Base-by-base conservation (phyloP, 495 filamentous ascomycete genomes). In the Tetracladium marchalianum region DNA sequence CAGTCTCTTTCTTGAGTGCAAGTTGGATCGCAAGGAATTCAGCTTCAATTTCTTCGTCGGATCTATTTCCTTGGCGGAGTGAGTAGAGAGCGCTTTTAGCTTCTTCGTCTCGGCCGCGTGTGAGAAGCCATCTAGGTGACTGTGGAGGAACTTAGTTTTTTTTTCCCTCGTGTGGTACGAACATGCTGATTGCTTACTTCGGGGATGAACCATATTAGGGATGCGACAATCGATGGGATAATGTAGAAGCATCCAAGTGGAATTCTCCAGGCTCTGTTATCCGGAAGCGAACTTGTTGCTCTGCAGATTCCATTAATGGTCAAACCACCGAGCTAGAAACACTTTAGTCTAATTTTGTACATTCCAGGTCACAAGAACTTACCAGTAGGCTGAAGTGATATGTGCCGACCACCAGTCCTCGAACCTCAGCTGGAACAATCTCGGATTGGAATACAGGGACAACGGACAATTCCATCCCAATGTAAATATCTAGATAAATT, bases 221-320 rank as follows among this genome's bases (percentile, higher is more conserved):
- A 39, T 18, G 51, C 34, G 22, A 60, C 50, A n/a, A 58, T 39
- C 9, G 41, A 22, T 0, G 73, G 64, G 42, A 67, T 68, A 9
- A 73, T 49, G 52, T 70, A 61, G 57, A 77, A 71, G 11, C 75
- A 72, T n/a, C 50, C 22, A 33, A 73, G 52, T 11, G 80, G 80
- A 45, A 82, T 74, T 5, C 72, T 67, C 80, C 80, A 84, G 8
- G 57, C 49, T 13, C 47, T 36, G 41, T 41, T 52, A 17, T 35
- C 49, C 6, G 31, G 32, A 17, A 57, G 46, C 1, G 41, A 47
- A 11, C 53, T 54, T 12, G 64, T 66, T 8, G 56, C 62, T 8
- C 56, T 53, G 13, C 61, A 60, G 8, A 55, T 52, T 16, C 42
- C 51, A 15, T 60, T 64, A 35, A 66, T 54, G 32, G 62, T 47